These are phyloP conservation scores for Streptanthus diversifolius DNA, from an alignment of 345 rosid species.

Conservation along the genomic window DNA sequence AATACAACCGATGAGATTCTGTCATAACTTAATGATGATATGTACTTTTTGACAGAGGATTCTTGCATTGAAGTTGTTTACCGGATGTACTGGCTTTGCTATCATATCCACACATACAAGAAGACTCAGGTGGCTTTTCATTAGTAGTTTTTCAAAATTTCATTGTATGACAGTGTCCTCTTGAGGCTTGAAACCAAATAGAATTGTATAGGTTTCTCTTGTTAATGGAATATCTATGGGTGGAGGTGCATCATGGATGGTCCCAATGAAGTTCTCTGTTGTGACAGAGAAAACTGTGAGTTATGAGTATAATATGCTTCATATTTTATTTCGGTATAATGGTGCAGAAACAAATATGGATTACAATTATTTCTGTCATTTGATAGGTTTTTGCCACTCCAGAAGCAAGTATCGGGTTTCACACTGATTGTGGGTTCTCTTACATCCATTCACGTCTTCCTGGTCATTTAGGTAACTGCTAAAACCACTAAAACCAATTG, in stretches of 20 bases:
- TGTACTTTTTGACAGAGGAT: constrained; percentile 54
- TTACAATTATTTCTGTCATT: background rate
- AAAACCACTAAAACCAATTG: background rate
- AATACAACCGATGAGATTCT: background rate
- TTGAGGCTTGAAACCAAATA: background rate
- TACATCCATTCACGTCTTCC: constrained; percentile 84
- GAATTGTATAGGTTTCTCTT: constrained; percentile 62
- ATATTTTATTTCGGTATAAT: background rate
- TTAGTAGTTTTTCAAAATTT: background rate
- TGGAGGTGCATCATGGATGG: constrained; percentile 93
- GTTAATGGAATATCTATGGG: constrained; percentile 94
- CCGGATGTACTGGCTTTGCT: constrained; percentile 93
- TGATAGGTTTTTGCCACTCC: constrained; percentile 84
- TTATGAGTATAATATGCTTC: background rate
- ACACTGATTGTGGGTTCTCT: constrained; percentile 90
- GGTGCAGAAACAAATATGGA: background rate
- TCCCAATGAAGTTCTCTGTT: constrained; percentile 86
- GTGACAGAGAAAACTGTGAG: constrained; percentile 92
- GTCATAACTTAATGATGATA: background rate
- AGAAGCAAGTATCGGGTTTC: constrained; percentile 92
- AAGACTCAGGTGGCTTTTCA: constrained; percentile 58
- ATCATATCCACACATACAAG: constrained; percentile 83
- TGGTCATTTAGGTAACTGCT: constrained; percentile 66
- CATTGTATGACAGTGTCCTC: background rate
- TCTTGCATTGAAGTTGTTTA: constrained; percentile 88